Evolutionary conservation across 192 early-diverging fungal genomes (phyloP).

Genomic region (Coemansia sp.): DNA sequence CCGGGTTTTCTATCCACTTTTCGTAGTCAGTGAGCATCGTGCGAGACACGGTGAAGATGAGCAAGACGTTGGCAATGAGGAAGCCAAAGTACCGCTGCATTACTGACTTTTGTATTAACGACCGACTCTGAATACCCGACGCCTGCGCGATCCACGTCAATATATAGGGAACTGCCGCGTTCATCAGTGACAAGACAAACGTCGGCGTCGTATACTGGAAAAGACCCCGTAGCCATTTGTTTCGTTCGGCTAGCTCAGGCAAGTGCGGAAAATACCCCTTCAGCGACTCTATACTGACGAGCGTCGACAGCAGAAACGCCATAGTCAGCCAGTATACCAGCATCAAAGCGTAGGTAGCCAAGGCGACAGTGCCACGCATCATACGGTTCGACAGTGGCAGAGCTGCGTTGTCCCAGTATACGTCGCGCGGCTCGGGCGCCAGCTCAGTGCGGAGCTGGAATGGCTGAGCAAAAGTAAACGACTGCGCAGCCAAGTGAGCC

Average conservation of each 20-base stretch:
- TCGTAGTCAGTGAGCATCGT: conserved; percentile 67
- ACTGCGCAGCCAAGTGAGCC: conserved; percentile 52
- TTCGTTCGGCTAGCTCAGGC: conserved; percentile 34
- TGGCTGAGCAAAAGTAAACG: conserved; percentile 51
- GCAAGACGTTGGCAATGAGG: conserved; percentile 73
- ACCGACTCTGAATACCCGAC: conserved; percentile 51
- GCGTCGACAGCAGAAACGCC: conserved; percentile 66
- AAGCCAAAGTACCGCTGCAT: conserved; percentile 73
- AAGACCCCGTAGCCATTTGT: conserved; percentile 52
- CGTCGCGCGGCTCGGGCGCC: conserved; percentile 53
- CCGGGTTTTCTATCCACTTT: conserved; percentile 73
- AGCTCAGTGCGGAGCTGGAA: conserved; percentile 51
- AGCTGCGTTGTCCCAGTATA: conserved; percentile 51
- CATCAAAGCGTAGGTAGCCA: conserved; percentile 62
- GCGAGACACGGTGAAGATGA: conserved; percentile 72
- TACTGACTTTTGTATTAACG: conserved; percentile 50
- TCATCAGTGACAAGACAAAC: conserved; percentile 51
- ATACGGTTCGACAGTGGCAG: conserved; percentile 33
- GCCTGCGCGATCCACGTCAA: conserved; percentile 49
- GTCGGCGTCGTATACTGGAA: conserved; percentile 49
- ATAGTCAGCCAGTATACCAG: conserved; percentile 76
- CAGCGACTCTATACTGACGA: conserved; percentile 57
- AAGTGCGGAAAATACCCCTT: conserved; percentile 63
- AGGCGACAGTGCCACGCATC: conserved; percentile 25
- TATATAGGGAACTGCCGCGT: conserved; percentile 43